Percentiles rank a stretch among this genome's conserved stretches.
Evolutionary conservation across 768 basidiomycete species (phyloP).

Genomic region (Pleurotus sapidus): DNA sequence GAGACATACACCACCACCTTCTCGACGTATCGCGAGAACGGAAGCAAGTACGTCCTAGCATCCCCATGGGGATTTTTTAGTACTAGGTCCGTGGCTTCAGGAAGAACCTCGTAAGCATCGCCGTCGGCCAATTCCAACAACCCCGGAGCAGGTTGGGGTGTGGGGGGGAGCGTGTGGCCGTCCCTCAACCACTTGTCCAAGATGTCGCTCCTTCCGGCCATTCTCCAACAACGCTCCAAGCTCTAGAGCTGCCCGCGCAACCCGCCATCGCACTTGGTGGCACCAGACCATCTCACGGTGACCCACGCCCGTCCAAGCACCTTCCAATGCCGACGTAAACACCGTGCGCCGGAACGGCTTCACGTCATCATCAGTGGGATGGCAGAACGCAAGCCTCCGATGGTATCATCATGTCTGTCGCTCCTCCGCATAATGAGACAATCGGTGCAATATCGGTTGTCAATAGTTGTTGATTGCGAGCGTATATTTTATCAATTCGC

Average conservation of each 20-base stretch:
- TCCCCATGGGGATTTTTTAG: slow-evolving; percentile 40
- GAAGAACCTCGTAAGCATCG: slow-evolving; percentile 33
- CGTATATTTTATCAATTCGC: slow-evolving; percentile 75
- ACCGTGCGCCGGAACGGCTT: slow-evolving; percentile 54
- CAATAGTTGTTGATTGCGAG: slow-evolving; percentile 37
- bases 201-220: slow-evolving; percentile 27
- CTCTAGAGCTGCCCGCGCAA: slow-evolving; percentile 79
- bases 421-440: slow-evolving; percentile 87
- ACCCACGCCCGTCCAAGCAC: slow-evolving; percentile 94
- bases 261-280: slow-evolving; percentile 90
- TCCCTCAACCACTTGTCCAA: slow-evolving; percentile 72
- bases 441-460: slow-evolving; percentile 56
- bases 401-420: slow-evolving; percentile 87
- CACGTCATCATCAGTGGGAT: slow-evolving; percentile 4
- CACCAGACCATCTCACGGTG: slow-evolving; percentile 99
- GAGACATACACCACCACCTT: slow-evolving; percentile 60
- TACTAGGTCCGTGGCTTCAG: slow-evolving; percentile 33
- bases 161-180: slow-evolving; percentile 44
- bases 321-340: slow-evolving; percentile 85
- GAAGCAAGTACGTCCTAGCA: slow-evolving; percentile 47
- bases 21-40: slow-evolving; percentile 25
- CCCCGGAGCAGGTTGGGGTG: slow-evolving; percentile 5
- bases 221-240: slow-evolving; percentile 34
- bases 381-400: slow-evolving; percentile 84
- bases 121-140: slow-evolving; percentile 17